Evolutionary conservation across 345 rosid species (phyloP), one percentile per base, ranked within the genome.

Genomic region (Camelina sativa): DNA sequence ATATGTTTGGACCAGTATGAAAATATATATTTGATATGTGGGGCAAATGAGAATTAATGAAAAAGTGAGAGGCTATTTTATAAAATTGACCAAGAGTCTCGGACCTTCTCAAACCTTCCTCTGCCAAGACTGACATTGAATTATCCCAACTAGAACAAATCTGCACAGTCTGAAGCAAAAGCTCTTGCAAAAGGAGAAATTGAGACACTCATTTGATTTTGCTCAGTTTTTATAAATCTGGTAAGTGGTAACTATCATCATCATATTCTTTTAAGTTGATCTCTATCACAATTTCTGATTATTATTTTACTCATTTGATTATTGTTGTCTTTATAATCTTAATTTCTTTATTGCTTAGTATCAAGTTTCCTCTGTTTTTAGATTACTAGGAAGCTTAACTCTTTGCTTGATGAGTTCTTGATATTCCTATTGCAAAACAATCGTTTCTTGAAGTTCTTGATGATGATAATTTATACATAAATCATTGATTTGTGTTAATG

Each of bases 31-130:
- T 56, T 4, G 6, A 6, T 25, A 6, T 25, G 8, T 52, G 52
- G 47, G 57, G 40, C 11, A 32, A 52, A 22, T 28, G 1, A 0
- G 44, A 28, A 67, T 60, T 35, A 43, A 30, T 16, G 22, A 47
- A 53, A 60, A 2, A 46, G 11, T 32, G 2, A 7, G 57, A 41
- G 57, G 38, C 12, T 51, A 51, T 32, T 32, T 61, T 62, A 9
- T 20, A 44, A 75, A 67, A 20, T 11, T 6, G 17, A 17, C 17
- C 17, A 0, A 2, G 57, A 32, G 63, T 76, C 79, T 8, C 40
- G 74, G 57, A 76, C 69, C 69, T 68, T 76, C 79, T 76, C 69
- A 68, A 68, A 68, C 40, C 69, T 76, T 76, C 79, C 57, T 60
- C 56, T 7, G 37, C 8, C 9, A 34, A 6, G 7, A 34, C 37